Evolutionary conservation across 1,284 basidiomycete species (phyloP).

Genomic region (Pholiota adiposa): DNA sequence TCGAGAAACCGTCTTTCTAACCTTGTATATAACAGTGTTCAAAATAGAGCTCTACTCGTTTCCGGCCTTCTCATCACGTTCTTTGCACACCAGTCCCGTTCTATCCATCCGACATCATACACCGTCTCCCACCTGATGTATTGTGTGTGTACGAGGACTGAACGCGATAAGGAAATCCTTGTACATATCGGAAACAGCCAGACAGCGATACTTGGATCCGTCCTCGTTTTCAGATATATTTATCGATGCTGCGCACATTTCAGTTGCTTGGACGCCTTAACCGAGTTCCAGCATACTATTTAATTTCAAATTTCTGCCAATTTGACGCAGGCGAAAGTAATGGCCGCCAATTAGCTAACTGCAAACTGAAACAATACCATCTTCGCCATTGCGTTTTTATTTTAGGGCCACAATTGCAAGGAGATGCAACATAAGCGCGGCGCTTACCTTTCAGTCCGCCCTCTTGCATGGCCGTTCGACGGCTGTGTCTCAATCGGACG

Average conservation of each 20-base stretch:
- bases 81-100: neutral
- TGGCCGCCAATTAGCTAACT: no score
- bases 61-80: neutral
- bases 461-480: no score
- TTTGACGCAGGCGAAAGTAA: no score
- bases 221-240: neutral
- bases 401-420: neutral
- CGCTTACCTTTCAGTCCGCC: no score
- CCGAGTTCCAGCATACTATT: no score
- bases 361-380: no score
- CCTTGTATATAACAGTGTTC: neutral
- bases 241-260: neutral
- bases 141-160: neutral
- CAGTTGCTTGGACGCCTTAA: neutral
- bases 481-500: no score
- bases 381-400: no score
- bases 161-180: neutral
- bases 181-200: neutral
- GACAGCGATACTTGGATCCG: neutral
- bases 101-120: neutral
- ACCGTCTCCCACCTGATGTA: neutral
- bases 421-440: neutral
- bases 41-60: neutral
- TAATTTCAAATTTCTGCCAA: no score
- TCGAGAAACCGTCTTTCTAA: slow-evolving; percentile 5